These are phyloP conservation scores for Trichophyton verrucosum DNA, from an alignment of 2,329 filamentous ascomycete genomes.

Conservation along the genomic window DNA sequence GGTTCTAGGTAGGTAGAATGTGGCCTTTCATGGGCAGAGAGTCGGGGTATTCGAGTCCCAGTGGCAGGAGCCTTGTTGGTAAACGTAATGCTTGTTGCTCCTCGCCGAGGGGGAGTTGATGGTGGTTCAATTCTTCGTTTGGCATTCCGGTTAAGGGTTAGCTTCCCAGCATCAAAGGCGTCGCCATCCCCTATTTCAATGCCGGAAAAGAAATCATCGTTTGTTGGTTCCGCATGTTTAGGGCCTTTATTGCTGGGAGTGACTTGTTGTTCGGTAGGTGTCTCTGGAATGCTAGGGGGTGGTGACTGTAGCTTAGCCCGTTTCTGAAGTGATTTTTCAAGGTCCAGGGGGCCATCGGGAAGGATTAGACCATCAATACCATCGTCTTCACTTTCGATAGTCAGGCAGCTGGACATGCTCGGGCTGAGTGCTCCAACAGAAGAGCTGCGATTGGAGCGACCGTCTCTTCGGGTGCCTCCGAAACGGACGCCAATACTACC, in stretches of 20 bases:
- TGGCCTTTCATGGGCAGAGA: slow-evolving; percentile 57
- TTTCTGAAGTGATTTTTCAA: slow-evolving; percentile 63
- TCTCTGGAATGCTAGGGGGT: slow-evolving; percentile 24
- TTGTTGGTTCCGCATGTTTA: slow-evolving; percentile 17
- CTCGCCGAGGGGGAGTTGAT: slow-evolving; percentile 55
- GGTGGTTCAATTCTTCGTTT: slow-evolving; percentile 65
- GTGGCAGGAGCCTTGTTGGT: slow-evolving; percentile 57
- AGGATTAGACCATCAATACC: slow-evolving; percentile 79
- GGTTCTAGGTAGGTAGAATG: slow-evolving; percentile 68
- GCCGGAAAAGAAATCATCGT: slow-evolving; percentile 72
- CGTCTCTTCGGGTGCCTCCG: slow-evolving; percentile 70
- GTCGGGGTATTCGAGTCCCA: slow-evolving; percentile 64
- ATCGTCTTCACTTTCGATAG: slow-evolving; percentile 86
- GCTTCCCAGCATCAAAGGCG: slow-evolving; percentile 65
- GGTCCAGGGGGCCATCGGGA: slow-evolving; percentile 70
- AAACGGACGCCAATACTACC: slow-evolving; percentile 84
- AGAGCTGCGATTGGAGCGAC: slow-evolving; percentile 69
- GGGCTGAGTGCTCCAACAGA: slow-evolving; percentile 83
- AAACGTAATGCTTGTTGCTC: slow-evolving; percentile 79
- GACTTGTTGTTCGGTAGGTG: slow-evolving; percentile 18
- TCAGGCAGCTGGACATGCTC: slow-evolving; percentile 82
- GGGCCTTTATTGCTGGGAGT: slow-evolving; percentile 7
- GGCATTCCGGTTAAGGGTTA: slow-evolving; percentile 81
- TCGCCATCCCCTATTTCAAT: slow-evolving; percentile 79
- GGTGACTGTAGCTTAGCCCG: slow-evolving; percentile 38